phyloP scores from a whole-genome alignment of 192 early-diverging fungal species.

The Coemansia sp. region DNA sequence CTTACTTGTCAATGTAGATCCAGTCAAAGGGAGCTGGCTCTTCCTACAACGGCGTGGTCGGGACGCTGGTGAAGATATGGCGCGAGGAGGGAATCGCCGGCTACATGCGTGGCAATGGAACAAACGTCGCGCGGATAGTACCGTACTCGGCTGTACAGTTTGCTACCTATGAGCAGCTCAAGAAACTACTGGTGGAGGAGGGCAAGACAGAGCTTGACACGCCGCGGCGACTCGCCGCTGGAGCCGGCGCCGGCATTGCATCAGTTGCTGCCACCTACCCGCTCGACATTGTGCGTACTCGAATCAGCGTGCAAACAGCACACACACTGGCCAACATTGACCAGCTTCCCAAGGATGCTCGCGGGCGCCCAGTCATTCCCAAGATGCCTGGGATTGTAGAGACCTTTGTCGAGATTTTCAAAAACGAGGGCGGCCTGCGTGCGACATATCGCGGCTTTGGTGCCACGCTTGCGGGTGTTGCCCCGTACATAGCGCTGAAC shows the following conservation, averaged over 20 bases:
- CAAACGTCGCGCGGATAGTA: slow-evolving; percentile 77
- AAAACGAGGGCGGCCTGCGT: slow-evolving; percentile 67
- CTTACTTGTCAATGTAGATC: slow-evolving; percentile 43
- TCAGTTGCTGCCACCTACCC: slow-evolving; percentile 79
- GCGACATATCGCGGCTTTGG: slow-evolving; percentile 72
- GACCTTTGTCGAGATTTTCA: slow-evolving; percentile 64
- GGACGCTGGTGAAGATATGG: slow-evolving; percentile 77
- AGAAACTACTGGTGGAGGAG: slow-evolving; percentile 65
- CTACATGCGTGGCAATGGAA: slow-evolving; percentile 79
- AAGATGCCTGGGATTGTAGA: slow-evolving; percentile 68
- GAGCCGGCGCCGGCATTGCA: slow-evolving; percentile 71
- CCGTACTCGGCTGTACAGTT: slow-evolving; percentile 82
- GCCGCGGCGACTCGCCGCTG: slow-evolving; percentile 64
- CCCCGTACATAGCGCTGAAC: slow-evolving; percentile 78
- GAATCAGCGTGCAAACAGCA: slow-evolving; percentile 72
- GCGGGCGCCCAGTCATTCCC: slow-evolving; percentile 54
- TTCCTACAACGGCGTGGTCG: slow-evolving; percentile 64
- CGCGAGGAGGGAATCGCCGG: slow-evolving; percentile 70
- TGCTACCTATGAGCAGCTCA: slow-evolving; percentile 78
- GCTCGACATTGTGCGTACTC: slow-evolving; percentile 74
- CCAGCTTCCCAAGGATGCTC: slow-evolving; percentile 41
- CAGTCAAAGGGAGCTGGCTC: slow-evolving; percentile 54
- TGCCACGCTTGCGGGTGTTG: slow-evolving; percentile 71
- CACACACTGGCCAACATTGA: slow-evolving; percentile 49
- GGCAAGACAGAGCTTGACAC: slow-evolving; percentile 70